Conservation (phyloP, 768 basidiomycete species). For the Phanerochaete sordida region DNA sequence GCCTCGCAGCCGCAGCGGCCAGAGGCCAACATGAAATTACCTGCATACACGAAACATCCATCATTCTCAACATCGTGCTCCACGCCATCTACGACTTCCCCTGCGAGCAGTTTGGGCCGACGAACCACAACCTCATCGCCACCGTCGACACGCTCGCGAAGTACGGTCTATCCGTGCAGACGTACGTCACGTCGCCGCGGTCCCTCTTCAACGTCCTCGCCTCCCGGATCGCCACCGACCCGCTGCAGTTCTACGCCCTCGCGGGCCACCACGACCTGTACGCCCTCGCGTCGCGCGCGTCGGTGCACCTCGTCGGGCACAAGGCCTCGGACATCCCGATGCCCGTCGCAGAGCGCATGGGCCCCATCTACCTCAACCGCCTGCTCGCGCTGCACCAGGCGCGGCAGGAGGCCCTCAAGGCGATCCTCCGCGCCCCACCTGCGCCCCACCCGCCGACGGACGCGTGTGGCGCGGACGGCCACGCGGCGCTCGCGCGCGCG, state of each 20-base stretch:
- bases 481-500: conserved; percentile 22
- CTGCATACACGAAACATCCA: conserved; percentile 25
- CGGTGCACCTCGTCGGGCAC: conserved; percentile 35
- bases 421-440: conserved; percentile 26
- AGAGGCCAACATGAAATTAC: conserved; percentile 13
- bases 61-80: conserved; percentile 31
- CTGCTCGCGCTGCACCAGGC: conserved; percentile 36
- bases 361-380: conserved; percentile 38
- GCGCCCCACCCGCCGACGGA: conserved; percentile 19
- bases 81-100: conserved; percentile 30
- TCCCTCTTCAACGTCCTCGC: conserved; percentile 33
- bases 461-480: conserved; percentile 16
- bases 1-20: conserved; percentile 1
- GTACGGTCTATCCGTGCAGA: conserved; percentile 24
- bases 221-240: conserved; percentile 29
- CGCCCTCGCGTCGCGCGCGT: conserved; percentile 35
- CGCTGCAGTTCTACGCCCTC: conserved; percentile 40
- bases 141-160: conserved; percentile 24
- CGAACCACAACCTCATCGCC: conserved; percentile 22
- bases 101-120: conserved; percentile 23
- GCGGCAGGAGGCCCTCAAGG: conserved; percentile 33
- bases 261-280: conserved; percentile 34
- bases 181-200: conserved; percentile 24
- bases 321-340: conserved; percentile 34
- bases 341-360: conserved; percentile 34